These are phyloP conservation scores for Zymoseptoria ardabiliae DNA, from an alignment of 2,329 filamentous ascomycete genomes.

Conservation along the genomic window DNA sequence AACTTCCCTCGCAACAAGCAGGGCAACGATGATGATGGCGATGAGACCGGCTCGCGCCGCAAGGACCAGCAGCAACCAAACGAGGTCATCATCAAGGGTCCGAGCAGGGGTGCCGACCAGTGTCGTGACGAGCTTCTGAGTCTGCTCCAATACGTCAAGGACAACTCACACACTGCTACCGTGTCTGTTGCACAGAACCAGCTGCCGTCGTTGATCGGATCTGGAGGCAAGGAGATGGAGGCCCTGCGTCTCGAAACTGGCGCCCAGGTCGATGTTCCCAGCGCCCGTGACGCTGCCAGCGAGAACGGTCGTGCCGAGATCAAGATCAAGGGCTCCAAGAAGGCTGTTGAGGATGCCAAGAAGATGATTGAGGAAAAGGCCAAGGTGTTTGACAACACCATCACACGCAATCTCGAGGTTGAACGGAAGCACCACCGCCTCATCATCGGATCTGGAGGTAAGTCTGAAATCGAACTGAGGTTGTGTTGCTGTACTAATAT, in stretches of 20 bases:
- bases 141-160: slow-evolving; percentile 79
- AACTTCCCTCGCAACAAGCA: slow-evolving; percentile 73
- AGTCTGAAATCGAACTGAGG: slow-evolving; percentile 33
- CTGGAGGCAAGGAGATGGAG: slow-evolving; percentile 84
- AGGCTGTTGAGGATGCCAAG: slow-evolving; percentile 84
- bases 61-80: slow-evolving; percentile 67
- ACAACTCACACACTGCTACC: slow-evolving; percentile 72
- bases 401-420: slow-evolving; percentile 77
- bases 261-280: slow-evolving; percentile 86
- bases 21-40: slow-evolving; percentile 57
- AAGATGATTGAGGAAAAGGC: slow-evolving; percentile 82
- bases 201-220: slow-evolving; percentile 86
- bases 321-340: slow-evolving; percentile 83
- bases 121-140: slow-evolving; percentile 87
- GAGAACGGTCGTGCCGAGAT: slow-evolving; percentile 70
- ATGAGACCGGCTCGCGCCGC: slow-evolving; percentile 57
- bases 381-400: slow-evolving; percentile 81
- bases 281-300: slow-evolving; percentile 62
- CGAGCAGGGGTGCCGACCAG: slow-evolving; percentile 85
- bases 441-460: slow-evolving; percentile 83
- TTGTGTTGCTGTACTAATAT: slow-evolving; percentile 32
- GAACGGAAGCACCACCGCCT: slow-evolving; percentile 89
- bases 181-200: slow-evolving; percentile 86
- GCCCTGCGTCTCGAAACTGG: slow-evolving; percentile 77
- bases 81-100: slow-evolving; percentile 84